Evolutionary conservation across 495 filamentous ascomycete species (phyloP), one percentile per base, ranked within the genome.

Genomic region (Chaetomium tenue): DNA sequence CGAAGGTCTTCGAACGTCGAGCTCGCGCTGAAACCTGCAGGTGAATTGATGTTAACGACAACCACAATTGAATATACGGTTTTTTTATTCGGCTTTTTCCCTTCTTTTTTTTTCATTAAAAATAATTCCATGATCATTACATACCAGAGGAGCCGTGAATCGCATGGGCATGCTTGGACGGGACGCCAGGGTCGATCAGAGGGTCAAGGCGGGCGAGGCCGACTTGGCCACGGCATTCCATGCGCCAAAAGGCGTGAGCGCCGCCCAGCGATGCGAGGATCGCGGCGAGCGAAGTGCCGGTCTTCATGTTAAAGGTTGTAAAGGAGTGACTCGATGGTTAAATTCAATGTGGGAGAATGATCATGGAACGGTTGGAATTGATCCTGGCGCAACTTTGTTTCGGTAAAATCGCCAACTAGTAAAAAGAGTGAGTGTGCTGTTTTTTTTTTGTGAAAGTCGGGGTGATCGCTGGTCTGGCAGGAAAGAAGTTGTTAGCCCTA

Each of bases 191-290:
- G 66, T 76, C 74, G 23, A 91, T 78, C 48, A 95, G 78, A 7
- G 92, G 91, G 70, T 96, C 92, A 50, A 89, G 77, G 44, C 89
- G 82, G 60, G 84, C 87, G 44, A 91, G 64, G 68, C 85, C 90
- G 65, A 84, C 80, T 50, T 81, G 81, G 64, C 84, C 87, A 63
- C 81, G 86, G 72, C 92, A 97, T 58, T 88, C 87, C 80, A 96
- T 86, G 76, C 92, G 91, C 91, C 91, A 97, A 76, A 96, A 96
- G 42, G 90, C 92, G 66, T 83, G 68, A 42, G 81, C 74, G 39
- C 73, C 67, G 58, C 75, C 65, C 20, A 74, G 55, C 39, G 73
- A 66, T 40, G 70, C 66, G 22, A 76, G 59, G 39, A 72, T 44
- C 22, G 68, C 67, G 25, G 68, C 67, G 25, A 77, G 48, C 33